Base-by-base conservation (phyloP, 2,329 filamentous ascomycete genomes). In the Malbranchea cinnamomea region DNA sequence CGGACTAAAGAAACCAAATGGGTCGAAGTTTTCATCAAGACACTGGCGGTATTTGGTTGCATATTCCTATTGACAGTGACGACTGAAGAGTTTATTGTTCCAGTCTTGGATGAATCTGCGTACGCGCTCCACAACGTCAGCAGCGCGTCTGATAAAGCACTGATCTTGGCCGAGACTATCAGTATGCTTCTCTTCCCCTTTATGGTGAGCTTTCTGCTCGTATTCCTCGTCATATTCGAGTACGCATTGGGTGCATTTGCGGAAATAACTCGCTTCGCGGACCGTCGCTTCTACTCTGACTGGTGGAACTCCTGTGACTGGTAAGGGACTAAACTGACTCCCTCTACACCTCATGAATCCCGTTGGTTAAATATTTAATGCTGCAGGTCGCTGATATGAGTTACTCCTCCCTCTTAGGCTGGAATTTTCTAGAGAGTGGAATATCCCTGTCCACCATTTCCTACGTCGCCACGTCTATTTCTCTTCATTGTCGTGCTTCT, bases 181-280 rank as follows among this genome's bases (percentile, higher is more conserved):
- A 87, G 79, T 34, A 75, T 81, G 64, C 71, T 98, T 11, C 68
- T 98, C 13, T 95, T 94, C 56, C 89, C 89, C 3, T 98, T 95
- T 55, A 94, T 94, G 82, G 68, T 95, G 37, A 92, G 78, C 3
- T 91, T 95, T 52, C 63, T 95, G 4, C 73, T 95, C 27, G 85
- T 95, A 32, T 98, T 98, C 62, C 74, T 98, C 35, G 84, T 94
- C 53, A 95, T 95, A 46, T 98, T 95, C 54, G 89, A 98, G 54
- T 98, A 95, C 54, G 70, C 93, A 7, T 71, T 95, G 19, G 89
- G 87, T 34, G 85, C 85, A 27, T 93, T 91, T 47, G 89, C 85
- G 9, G 89, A 98, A 54, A 80, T 95, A 42, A 93, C 85, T 11
- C 69, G 76, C 44, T 95, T 95, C 53, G 87, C 78, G 30, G 89